Evolutionary conservation across 345 rosid genomes (phyloP).

Genomic region (Pugionium dolabratum): DNA sequence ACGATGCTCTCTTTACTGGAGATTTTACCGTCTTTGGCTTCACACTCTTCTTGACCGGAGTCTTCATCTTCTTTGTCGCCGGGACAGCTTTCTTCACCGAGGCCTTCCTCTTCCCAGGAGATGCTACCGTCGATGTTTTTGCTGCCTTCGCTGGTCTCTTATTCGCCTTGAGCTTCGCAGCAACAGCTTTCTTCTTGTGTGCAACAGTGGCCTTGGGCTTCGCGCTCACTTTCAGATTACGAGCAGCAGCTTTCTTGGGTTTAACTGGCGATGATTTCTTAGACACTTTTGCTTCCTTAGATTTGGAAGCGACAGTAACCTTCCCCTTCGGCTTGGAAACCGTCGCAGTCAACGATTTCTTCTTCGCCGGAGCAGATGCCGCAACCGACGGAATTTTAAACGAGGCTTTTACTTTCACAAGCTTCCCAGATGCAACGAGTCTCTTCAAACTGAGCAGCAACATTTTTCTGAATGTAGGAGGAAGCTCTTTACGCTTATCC

Average conservation of each 20-base stretch:
- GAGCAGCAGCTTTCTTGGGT: constrained; percentile 43
- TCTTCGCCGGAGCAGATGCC: constrained; percentile 32
- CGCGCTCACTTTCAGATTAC: constrained; percentile 31
- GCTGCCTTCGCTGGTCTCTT: constrained; percentile 60
- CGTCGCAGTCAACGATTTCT: constrained; percentile 23
- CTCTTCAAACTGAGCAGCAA: constrained; percentile 65
- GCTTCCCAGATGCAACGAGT: constrained; percentile 63
- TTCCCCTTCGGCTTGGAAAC: neutral
- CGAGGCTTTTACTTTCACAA: constrained; percentile 74
- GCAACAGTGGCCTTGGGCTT: constrained; percentile 31
- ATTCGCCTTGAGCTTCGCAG: constrained; percentile 50
- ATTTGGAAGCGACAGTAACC: too few species aligned
- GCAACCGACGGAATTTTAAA: constrained; percentile 56
- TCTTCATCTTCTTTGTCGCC: constrained; percentile 43
- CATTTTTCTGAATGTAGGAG: constrained; percentile 60
- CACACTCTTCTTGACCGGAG: constrained; percentile 60
- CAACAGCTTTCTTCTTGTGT: constrained; percentile 45
- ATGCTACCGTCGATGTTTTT: constrained; percentile 54
- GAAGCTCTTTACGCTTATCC: constrained; percentile 66
- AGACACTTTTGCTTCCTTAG: neutral
- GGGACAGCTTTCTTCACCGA: constrained; percentile 42
- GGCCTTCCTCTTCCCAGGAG: constrained; percentile 53
- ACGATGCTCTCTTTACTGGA: constrained; percentile 52
- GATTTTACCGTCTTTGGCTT: constrained; percentile 64
- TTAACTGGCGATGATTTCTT: constrained; percentile 40